Conservation (phyloP, 2,329 filamentous ascomycete genomes). For the Colletotrichum eleusines region DNA sequence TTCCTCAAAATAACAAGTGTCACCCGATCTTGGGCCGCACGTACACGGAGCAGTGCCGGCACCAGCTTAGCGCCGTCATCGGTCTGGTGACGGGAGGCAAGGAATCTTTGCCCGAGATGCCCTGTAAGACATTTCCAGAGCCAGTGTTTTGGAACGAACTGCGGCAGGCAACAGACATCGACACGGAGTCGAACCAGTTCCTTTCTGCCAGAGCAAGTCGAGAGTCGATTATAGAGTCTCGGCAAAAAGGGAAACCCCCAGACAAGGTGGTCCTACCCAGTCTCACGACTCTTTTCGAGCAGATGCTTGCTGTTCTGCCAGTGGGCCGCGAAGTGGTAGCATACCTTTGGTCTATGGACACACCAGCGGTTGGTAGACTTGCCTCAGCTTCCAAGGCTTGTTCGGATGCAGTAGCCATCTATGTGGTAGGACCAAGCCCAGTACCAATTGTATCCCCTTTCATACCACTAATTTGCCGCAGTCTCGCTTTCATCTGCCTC, state of each 20-base stretch:
- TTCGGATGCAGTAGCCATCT: constrained; percentile 4
- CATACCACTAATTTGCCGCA: constrained; percentile 9
- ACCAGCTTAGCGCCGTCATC: background rate
- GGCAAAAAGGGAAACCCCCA: no score
- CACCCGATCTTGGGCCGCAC: constrained; percentile 19
- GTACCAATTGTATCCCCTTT: background rate
- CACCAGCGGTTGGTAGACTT: constrained; percentile 7
- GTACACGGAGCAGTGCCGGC: background rate
- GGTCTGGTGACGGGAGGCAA: background rate
- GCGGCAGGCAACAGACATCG: background rate
- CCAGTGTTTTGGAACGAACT: constrained; percentile 15
- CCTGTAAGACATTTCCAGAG: background rate
- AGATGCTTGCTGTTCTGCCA: background rate
- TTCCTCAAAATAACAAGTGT: constrained; percentile 10
- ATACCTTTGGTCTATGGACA: constrained; percentile 14
- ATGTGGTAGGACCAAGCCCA: background rate
- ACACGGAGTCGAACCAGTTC: background rate
- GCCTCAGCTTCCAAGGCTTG: constrained; percentile 24
- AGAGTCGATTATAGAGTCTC: background rate
- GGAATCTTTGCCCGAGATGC: background rate
- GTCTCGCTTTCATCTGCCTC: constrained; percentile 27
- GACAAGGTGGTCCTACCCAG: background rate
- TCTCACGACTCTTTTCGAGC: background rate
- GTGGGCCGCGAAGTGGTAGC: constrained; percentile 2
- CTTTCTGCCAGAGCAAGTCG: no score